Conservation (phyloP, 441 rosid genomes). For the Dalechampia spathulata region DNA sequence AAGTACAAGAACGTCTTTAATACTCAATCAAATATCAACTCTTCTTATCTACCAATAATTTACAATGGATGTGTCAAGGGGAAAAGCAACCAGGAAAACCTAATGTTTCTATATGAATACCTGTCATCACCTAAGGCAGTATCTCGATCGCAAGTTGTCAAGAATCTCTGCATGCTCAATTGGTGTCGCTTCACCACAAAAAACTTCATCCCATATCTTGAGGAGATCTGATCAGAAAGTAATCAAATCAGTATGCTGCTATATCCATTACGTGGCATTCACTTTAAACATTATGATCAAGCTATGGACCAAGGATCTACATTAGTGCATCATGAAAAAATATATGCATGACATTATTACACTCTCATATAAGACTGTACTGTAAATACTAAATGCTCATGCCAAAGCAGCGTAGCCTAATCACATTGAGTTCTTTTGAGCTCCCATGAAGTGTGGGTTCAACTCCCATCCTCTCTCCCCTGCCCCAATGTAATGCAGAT, state of each 20-base stretch:
- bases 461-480: too few relatives aligned
- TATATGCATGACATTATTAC: too few relatives aligned
- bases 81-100: not conserved
- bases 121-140: conserved; percentile 38
- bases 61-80: conserved; percentile 4
- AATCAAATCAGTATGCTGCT: conserved; percentile 10
- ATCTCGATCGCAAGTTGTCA: conserved; percentile 40
- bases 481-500: too few relatives aligned
- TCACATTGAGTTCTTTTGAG: too few relatives aligned
- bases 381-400: not conserved
- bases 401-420: too few relatives aligned
- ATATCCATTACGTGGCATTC: too few relatives aligned
- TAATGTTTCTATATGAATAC: not conserved
- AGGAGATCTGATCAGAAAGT: conserved; percentile 52
- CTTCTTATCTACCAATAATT: not conserved
- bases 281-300: too few relatives aligned
- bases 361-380: not conserved
- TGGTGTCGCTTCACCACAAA: conserved; percentile 51
- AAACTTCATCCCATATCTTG: conserved; percentile 67
- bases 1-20: not conserved
- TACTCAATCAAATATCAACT: not conserved
- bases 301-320: too few relatives aligned
- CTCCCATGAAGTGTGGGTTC: too few relatives aligned
- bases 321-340: too few relatives aligned
- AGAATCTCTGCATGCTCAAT: conserved; percentile 55